Evolutionary conservation across 108 stramenopile genomes (phyloP).

Genomic region (Ochromonas danica): DNA sequence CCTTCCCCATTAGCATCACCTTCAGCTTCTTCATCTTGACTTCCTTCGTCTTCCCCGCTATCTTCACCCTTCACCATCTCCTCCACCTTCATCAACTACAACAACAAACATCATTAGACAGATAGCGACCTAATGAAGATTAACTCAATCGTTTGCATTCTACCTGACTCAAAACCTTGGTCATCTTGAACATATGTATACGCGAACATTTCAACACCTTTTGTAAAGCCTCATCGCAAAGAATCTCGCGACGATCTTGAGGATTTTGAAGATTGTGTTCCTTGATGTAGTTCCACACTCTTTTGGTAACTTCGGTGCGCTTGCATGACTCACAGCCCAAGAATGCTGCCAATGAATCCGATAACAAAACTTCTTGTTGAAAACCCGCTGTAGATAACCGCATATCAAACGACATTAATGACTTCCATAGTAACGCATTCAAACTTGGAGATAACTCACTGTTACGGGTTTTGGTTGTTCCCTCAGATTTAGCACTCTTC

Average conservation of each 20-base stretch:
- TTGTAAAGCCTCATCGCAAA: slow-evolving; percentile 40
- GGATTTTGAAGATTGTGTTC: slow-evolving; percentile 44
- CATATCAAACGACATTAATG: background rate
- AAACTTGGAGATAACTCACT: too few species aligned
- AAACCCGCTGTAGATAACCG: background rate
- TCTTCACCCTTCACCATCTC: background rate
- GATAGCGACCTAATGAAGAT: background rate
- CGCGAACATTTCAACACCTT: slow-evolving; percentile 24
- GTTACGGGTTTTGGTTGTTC: too few species aligned
- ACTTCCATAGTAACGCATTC: background rate
- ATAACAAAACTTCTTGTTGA: background rate
- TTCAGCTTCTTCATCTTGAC: slow-evolving; percentile 19
- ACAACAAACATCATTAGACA: background rate
- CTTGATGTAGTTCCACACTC: slow-evolving; percentile 47
- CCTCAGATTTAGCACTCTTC: too few species aligned
- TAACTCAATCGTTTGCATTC: background rate
- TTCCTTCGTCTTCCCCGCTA: background rate
- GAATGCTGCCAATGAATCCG: background rate
- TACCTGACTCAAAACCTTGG: slow-evolving; percentile 29
- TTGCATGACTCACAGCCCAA: slow-evolving; percentile 36
- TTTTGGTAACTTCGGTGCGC: slow-evolving; percentile 59
- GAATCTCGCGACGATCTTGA: slow-evolving; percentile 37
- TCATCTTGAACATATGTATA: slow-evolving; percentile 41
- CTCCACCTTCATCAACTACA: background rate
- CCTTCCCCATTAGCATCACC: too few species aligned